Evolutionary conservation across 2,329 filamentous ascomycete genomes (phyloP).

Genomic region (Verticillium isaacii): DNA sequence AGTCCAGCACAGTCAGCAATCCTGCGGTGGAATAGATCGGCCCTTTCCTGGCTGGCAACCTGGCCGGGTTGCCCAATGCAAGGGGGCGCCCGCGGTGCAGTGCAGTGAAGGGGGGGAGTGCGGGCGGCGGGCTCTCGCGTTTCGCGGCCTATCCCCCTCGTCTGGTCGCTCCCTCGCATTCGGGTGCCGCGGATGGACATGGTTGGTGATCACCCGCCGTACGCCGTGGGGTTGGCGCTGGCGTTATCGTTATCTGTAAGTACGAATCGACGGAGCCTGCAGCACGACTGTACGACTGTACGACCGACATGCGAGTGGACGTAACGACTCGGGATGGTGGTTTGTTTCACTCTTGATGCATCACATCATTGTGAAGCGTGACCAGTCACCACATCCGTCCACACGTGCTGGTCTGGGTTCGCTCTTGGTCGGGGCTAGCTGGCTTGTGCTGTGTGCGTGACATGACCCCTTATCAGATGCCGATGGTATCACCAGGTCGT

Average conservation of each 20-base stretch:
- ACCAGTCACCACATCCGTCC: background rate
- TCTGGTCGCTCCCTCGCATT: background rate
- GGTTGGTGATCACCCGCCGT: background rate
- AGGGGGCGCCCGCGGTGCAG: background rate
- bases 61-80: background rate
- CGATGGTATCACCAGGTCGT: background rate
- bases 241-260: background rate
- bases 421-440: background rate
- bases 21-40: background rate
- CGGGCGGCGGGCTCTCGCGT: background rate
- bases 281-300: background rate
- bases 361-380: background rate
- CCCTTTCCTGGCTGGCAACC: background rate
- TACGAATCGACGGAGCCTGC: background rate
- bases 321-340: background rate
- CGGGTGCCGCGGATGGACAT: background rate
- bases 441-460: background rate
- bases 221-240: background rate
- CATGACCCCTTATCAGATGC: background rate
- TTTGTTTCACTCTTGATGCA: background rate
- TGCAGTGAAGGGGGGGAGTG: background rate
- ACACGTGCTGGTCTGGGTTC: too few relatives aligned
- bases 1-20: background rate
- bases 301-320: background rate
- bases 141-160: background rate